Evolutionary conservation across 1,284 basidiomycete genomes (phyloP), one percentile per base, ranked within the genome.

Genomic region (Cryptococcus maquisensis): DNA sequence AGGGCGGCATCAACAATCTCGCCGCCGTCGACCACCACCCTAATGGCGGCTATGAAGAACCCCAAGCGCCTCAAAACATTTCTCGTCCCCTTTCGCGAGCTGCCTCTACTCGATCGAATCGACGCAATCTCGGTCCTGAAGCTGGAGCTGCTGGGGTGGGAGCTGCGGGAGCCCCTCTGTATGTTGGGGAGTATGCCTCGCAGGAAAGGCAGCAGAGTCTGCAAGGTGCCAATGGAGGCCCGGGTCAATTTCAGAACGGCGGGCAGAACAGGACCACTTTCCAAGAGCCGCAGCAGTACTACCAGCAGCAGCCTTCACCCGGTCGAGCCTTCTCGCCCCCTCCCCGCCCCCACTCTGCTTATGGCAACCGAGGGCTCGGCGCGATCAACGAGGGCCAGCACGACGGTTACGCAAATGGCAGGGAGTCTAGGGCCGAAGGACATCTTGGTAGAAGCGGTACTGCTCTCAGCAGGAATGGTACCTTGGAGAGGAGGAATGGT

Each of bases 201-300:
- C 57, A 49, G n/a, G 52, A 66, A 15, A 59, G 60, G 28, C 71
- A 76, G 59, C 65, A 61, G 18, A 49, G 69, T 43, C 59, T 74
- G 39, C 74, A 76, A 55, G 48, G 64, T 42, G 45, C 52, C 20
- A 24, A 43, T 51, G 26, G 47, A 36, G 32, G 61, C 42, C 40
- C 48, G 24, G 51, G 56, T 20, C 23, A 20, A n/a, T 51, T 65
- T n/a, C 51, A 60, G 16, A 62, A 62, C 48, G 23, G 54, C 26
- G 62, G 62, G 26, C 42, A 52, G 20, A 56, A 43, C n/a, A 41
- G 54, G 37, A 49, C 60, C 15, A 56, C 59, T 15, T 62, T 62
- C 47, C 64, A 66, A 40, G 59, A 63, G 23, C 59, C 49, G 26
- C 40, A 50, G 47, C 45, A 51, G 40, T 48, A 44, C 54, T 41